phyloP scores from a whole-genome alignment of 1,284 basidiomycete species.

The Peniophora sp. region DNA sequence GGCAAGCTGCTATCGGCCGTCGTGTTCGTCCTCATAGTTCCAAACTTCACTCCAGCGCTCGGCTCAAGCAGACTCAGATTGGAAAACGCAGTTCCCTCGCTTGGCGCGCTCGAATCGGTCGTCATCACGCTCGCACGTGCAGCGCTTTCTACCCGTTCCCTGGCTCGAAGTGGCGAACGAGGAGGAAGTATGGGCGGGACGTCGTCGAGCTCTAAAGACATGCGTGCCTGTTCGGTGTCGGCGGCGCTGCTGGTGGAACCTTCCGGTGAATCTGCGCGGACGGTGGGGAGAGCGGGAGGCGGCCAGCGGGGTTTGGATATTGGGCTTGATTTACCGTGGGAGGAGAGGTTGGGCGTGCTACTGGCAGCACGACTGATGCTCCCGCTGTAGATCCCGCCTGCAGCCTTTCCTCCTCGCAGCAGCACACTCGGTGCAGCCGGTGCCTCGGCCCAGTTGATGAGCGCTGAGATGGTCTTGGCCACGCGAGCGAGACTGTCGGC shows the following conservation, averaged over 20 bases:
- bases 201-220: conserved; percentile 15
- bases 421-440: conserved; percentile 33
- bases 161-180: conserved; percentile 44
- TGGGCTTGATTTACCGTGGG: conserved; percentile 12
- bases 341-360: conserved; percentile 56
- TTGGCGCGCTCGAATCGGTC: conserved; percentile 49
- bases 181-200: conserved; percentile 34
- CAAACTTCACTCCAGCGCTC: conserved; percentile 49
- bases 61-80: conserved; percentile 52
- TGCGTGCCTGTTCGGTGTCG: too few species aligned
- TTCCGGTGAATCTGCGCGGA: conserved; percentile 44
- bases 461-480: conserved; percentile 56
- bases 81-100: conserved; percentile 53
- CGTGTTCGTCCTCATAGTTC: conserved; percentile 70
- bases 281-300: conserved; percentile 38
- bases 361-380: conserved; percentile 33
- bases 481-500: conserved; percentile 58
- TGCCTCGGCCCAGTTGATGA: conserved; percentile 54
- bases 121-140: conserved; percentile 33
- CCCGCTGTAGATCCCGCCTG: conserved; percentile 11
- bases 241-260: conserved; percentile 17
- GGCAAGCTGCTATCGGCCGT: conserved; percentile 65
- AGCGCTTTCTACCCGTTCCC: conserved; percentile 28
- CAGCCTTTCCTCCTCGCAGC: conserved; percentile 27
- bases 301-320: conserved; percentile 39